These are phyloP conservation scores for Trametes maxima DNA, from an alignment of 768 basidiomycete species.

Conservation along the genomic window DNA sequence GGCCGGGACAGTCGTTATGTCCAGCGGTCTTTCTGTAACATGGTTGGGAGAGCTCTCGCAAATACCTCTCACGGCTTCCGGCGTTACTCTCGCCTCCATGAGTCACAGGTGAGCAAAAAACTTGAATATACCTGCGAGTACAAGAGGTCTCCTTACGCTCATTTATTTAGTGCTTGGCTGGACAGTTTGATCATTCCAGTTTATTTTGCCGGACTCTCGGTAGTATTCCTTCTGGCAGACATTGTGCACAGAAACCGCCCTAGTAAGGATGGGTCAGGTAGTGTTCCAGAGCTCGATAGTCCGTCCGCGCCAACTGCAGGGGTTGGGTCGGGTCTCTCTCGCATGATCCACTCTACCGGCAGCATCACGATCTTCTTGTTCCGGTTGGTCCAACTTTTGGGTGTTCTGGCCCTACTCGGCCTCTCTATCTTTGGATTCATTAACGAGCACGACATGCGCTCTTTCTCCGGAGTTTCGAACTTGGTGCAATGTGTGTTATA, in stretches of 20 bases:
- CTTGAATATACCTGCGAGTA: neutral
- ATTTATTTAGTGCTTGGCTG: neutral
- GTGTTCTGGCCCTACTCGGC: neutral
- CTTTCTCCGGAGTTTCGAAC: neutral
- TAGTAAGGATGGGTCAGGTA: too few species aligned
- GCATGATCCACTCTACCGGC: neutral
- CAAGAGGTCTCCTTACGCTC: neutral
- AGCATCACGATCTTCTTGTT: neutral
- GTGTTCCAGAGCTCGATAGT: neutral
- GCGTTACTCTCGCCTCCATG: neutral
- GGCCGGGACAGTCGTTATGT: too few species aligned
- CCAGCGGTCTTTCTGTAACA: neutral
- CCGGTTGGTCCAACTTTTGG: neutral
- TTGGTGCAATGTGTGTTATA: neutral
- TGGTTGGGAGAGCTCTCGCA: conserved; percentile 5
- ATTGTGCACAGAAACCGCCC: too few species aligned
- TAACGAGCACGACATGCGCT: neutral
- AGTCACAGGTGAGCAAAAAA: neutral
- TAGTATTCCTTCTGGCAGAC: neutral
- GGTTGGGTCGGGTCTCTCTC: neutral
- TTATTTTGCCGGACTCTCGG: neutral
- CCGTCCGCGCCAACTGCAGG: neutral
- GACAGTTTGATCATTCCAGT: neutral
- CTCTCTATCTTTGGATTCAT: neutral
- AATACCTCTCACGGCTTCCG: neutral